A percentile compares a stretch with the other conserved stretches of the same genome.
Conservation (phyloP, 768 basidiomycete species). For the Coprinopsis sp. region DNA sequence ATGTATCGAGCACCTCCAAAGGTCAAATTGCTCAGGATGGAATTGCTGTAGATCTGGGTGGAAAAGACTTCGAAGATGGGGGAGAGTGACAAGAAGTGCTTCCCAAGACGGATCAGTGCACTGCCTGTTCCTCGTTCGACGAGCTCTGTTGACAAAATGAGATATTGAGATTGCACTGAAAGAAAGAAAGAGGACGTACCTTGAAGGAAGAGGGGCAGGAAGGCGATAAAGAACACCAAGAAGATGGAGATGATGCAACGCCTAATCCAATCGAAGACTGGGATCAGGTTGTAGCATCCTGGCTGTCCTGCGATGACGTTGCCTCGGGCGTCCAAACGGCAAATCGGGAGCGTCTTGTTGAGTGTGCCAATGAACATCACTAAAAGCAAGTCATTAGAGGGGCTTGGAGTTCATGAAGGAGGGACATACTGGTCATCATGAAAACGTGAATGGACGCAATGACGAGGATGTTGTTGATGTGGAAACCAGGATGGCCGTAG, state of each 20-base stretch:
- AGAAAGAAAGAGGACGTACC: conserved; percentile 43
- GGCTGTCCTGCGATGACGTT: conserved; percentile 80
- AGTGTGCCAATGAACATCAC: conserved; percentile 94
- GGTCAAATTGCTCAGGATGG: conserved; percentile 93
- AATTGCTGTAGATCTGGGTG: conserved; percentile 96
- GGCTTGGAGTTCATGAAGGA: conserved; percentile 1
- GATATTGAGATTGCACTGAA: neutral
- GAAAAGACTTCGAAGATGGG: conserved; percentile 99
- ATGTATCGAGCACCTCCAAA: conserved; percentile 99
- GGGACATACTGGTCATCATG: conserved; percentile 83
- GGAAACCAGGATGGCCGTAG: conserved; percentile 99
- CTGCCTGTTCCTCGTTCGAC: conserved; percentile 95
- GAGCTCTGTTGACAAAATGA: conserved; percentile 56
- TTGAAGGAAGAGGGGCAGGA: conserved; percentile 94
- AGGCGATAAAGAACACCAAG: conserved; percentile 97
- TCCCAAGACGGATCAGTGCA: conserved; percentile 88
- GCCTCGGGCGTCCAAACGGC: conserved; percentile 75
- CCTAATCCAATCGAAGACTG: conserved; percentile 97
- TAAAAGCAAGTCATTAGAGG: conserved; percentile 22
- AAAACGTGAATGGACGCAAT: conserved; percentile 97
- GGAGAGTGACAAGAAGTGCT: conserved; percentile 95
- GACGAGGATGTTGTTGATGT: conserved; percentile 99
- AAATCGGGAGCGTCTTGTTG: conserved; percentile 89
- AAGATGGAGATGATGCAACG: conserved; percentile 97
- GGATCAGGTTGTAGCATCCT: conserved; percentile 94